Percentiles rank a stretch among this genome's conserved stretches.
Conservation (phyloP, 768 basidiomycete species). For the Lactifluus subvellereus region DNA sequence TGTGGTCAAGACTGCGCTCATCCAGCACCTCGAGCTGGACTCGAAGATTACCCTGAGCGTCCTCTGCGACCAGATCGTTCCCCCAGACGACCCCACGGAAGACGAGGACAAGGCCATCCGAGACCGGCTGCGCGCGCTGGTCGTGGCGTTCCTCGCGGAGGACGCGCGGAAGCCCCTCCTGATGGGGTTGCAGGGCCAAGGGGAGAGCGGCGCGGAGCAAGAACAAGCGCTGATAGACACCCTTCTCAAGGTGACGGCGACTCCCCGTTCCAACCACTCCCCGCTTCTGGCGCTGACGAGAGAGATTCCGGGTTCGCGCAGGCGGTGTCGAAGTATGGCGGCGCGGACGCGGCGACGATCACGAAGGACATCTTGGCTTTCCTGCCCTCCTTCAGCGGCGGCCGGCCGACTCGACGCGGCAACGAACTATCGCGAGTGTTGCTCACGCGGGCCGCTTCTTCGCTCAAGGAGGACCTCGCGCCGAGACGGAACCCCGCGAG, state of each 20-base stretch:
- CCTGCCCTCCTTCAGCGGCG: slow-evolving; percentile 39
- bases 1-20: slow-evolving; percentile 54
- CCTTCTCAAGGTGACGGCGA: slow-evolving; percentile 41
- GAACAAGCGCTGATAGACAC: slow-evolving; percentile 46
- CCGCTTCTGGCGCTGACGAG: background rate
- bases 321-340: slow-evolving; percentile 45
- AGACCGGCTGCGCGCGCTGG: slow-evolving; percentile 51
- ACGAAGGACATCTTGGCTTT: slow-evolving; percentile 49
- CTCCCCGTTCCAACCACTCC: no score
- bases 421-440: slow-evolving; percentile 38
- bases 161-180: slow-evolving; percentile 46
- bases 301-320: slow-evolving; percentile 25
- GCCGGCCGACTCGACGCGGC: slow-evolving; percentile 34
- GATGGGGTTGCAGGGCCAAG: slow-evolving; percentile 38
- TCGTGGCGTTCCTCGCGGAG: slow-evolving; percentile 51
- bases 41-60: slow-evolving; percentile 55
- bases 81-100: slow-evolving; percentile 44
- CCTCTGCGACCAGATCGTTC: slow-evolving; percentile 60
- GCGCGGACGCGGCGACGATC: slow-evolving; percentile 41
- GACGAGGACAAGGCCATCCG: slow-evolving; percentile 55
- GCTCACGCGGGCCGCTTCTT: slow-evolving; percentile 33
- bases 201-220: slow-evolving; percentile 39
- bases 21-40: slow-evolving; percentile 60
- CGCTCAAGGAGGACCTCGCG: slow-evolving; percentile 32
- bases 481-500: slow-evolving; percentile 29